These are phyloP conservation scores for Aspergillus sclerotiicarbonarius DNA, from an alignment of 495 filamentous ascomycete genomes.

Conservation along the genomic window DNA sequence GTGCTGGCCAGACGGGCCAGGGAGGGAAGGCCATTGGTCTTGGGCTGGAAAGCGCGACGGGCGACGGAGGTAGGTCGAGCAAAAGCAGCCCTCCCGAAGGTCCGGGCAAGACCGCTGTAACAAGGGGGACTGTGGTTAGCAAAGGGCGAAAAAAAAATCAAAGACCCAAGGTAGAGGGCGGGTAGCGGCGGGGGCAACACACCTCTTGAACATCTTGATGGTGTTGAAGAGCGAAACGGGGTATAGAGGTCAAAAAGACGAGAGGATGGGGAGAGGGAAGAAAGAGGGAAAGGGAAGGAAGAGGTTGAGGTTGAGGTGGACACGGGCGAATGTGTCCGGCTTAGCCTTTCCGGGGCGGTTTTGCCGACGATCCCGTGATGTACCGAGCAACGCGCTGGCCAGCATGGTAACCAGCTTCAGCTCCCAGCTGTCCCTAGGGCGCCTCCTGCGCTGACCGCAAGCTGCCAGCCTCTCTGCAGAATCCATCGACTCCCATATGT, in stretches of 20 bases:
- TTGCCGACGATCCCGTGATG: slow-evolving; percentile 52
- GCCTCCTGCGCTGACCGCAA: neutral
- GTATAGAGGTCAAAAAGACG: slow-evolving; percentile 31
- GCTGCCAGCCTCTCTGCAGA: neutral
- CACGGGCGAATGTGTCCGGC: slow-evolving; percentile 32
- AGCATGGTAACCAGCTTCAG: neutral
- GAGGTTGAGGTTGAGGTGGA: slow-evolving; percentile 45
- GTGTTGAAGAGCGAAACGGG: slow-evolving; percentile 50
- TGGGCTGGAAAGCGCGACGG: slow-evolving; percentile 67
- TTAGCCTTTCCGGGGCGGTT: slow-evolving; percentile 51
- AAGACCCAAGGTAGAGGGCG: slow-evolving; percentile 34
- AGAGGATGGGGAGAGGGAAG: slow-evolving; percentile 33
- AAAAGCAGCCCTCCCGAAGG: slow-evolving; percentile 73
- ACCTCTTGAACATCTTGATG: slow-evolving; percentile 88
- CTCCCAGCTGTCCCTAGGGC: neutral
- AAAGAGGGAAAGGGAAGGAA: slow-evolving; percentile 42
- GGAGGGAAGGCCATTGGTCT: slow-evolving; percentile 57
- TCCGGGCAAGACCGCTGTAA: slow-evolving; percentile 73
- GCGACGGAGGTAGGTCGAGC: slow-evolving; percentile 65
- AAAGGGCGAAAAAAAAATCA: slow-evolving; percentile 50
- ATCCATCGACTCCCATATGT: neutral
- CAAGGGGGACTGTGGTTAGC: slow-evolving; percentile 30
- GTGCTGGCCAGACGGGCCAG: slow-evolving; percentile 71
- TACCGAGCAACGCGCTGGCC: slow-evolving; percentile 32
- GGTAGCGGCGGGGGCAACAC: slow-evolving; percentile 47